phyloP scores from a whole-genome alignment of 768 basidiomycete genomes.

The Podaxis sp. region DNA sequence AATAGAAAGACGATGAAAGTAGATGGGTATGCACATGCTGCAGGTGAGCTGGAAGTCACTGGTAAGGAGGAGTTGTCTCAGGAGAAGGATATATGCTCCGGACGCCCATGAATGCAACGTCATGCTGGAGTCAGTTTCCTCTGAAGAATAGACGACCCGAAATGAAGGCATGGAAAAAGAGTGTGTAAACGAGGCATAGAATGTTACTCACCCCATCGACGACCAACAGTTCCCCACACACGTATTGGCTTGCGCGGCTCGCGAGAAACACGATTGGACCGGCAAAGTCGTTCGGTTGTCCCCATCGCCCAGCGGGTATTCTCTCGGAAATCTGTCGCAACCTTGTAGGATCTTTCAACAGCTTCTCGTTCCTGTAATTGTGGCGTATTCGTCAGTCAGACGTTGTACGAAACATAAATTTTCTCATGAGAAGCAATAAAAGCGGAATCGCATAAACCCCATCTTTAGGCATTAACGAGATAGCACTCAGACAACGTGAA shows the following conservation, averaged over 20 bases:
- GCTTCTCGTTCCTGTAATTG: constrained; percentile 41
- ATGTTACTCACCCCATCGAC: constrained; percentile 60
- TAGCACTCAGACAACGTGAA: background rate
- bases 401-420: background rate
- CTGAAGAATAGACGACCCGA: constrained; percentile 16
- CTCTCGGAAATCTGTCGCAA: constrained; percentile 71
- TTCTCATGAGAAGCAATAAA: background rate
- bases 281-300: constrained; percentile 69
- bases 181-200: background rate
- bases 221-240: constrained; percentile 67
- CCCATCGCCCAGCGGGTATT: constrained; percentile 74
- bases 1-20: background rate
- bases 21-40: background rate
- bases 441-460: no score
- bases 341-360: constrained; percentile 58
- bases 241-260: constrained; percentile 65
- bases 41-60: background rate
- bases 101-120: background rate
- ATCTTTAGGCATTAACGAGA: no score
- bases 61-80: background rate
- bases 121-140: background rate
- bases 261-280: constrained; percentile 72
- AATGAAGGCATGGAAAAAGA: constrained; percentile 9
- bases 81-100: background rate
- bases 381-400: background rate